phyloP scores from a whole-genome alignment of 2,329 filamentous ascomycete genomes.

The Gremmenia infestans region DNA sequence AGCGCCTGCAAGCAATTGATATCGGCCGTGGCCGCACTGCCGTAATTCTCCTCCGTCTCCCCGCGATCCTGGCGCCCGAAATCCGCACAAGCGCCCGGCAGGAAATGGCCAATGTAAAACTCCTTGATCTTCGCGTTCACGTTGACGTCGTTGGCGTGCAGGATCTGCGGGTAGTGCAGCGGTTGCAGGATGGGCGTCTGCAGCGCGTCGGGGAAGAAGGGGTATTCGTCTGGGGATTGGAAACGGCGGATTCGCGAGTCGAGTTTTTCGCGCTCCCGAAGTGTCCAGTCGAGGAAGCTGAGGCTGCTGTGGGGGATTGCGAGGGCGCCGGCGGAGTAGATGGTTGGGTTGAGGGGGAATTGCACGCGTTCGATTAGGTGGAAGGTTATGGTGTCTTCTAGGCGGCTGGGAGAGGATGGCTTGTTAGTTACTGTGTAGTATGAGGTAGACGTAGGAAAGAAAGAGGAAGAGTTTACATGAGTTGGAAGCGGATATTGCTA shows the following conservation, averaged over 20 bases:
- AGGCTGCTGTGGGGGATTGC: constrained; percentile 67
- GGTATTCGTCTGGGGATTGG: constrained; percentile 93
- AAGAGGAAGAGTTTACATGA: constrained; percentile 60
- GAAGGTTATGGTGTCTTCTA: constrained; percentile 97
- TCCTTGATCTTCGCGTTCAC: constrained; percentile 83
- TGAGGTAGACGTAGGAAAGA: background rate
- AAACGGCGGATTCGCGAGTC: constrained; percentile 93
- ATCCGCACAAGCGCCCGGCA: constrained; percentile 77
- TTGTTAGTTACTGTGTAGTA: background rate
- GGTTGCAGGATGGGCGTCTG: constrained; percentile 80
- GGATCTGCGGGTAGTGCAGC: constrained; percentile 79
- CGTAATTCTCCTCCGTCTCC: constrained; percentile 90
- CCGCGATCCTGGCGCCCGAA: constrained; percentile 75
- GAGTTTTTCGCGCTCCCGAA: constrained; percentile 81
- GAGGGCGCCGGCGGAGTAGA: constrained; percentile 79
- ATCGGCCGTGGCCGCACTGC: constrained; percentile 84
- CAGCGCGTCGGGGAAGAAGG: constrained; percentile 84
- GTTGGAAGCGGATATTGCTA: constrained; percentile 84
- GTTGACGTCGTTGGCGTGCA: constrained; percentile 85
- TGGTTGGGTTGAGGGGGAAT: constrained; percentile 84
- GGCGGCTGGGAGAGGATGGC: constrained; percentile 54
- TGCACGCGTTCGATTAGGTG: constrained; percentile 97
- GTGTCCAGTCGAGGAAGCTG: constrained; percentile 91
- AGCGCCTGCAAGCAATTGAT: constrained; percentile 86
- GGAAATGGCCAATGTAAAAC: constrained; percentile 76